Evolutionary conservation across 495 filamentous ascomycete species (phyloP).

Genomic region (Evernia prunastri): DNA sequence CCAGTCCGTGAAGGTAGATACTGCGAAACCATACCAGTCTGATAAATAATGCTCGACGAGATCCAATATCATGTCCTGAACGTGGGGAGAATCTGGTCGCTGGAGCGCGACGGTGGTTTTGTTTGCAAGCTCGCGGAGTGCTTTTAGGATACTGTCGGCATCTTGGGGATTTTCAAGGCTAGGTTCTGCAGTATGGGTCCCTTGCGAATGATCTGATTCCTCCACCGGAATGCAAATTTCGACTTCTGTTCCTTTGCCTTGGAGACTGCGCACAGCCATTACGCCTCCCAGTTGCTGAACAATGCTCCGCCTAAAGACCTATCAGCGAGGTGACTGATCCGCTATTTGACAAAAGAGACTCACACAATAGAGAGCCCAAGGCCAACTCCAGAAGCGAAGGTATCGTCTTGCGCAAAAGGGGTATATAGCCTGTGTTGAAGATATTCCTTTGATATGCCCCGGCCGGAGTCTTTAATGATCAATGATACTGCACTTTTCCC

Average conservation of each 20-base stretch:
- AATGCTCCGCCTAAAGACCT: background rate
- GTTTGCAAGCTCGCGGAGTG: background rate
- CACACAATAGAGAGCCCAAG: constrained; percentile 6
- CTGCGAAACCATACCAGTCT: background rate
- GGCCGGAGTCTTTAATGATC: background rate
- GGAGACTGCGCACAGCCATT: background rate
- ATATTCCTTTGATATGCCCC: constrained; percentile 49
- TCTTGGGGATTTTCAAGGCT: background rate
- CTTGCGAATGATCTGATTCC: background rate
- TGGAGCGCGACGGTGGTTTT: background rate
- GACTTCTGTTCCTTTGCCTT: background rate
- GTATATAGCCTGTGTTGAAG: constrained; percentile 62
- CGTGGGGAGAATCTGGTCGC: background rate
- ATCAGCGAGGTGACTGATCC: background rate
- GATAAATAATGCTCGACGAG: background rate
- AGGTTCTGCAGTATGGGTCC: background rate
- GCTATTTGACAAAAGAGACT: background rate
- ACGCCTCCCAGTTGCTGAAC: background rate
- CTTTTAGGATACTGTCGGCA: background rate
- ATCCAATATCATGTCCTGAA: background rate
- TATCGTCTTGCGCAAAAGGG: constrained; percentile 71
- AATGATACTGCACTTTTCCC: background rate
- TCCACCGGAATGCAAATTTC: background rate
- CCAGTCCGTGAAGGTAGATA: background rate
- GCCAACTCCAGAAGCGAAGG: constrained; percentile 13